Base-by-base conservation (phyloP, 805 yeast genomes). In the Starmerella bacillaris region DNA sequence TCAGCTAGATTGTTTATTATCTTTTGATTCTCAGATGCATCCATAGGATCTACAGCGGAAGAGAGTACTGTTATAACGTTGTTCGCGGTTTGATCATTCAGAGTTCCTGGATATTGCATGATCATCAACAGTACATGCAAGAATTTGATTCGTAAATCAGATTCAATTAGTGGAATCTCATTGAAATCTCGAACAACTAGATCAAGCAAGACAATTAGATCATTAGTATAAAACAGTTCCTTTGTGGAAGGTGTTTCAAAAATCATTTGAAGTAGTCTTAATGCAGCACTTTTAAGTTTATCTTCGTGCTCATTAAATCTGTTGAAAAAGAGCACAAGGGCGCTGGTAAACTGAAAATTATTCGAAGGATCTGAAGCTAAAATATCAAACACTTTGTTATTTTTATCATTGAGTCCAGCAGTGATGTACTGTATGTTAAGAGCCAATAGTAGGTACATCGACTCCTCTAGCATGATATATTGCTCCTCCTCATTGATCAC, bases 341-440 rank as follows among this genome's bases (percentile, higher is more conserved):
- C 68, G 36, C 79, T 79, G 20, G 74, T 70, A 40, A 83, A 74
- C 30, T 64, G 60, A 19, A 64, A 64, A 33, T 66, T 69, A 12
- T 56, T 51, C 11, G 59, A 45, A 19, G 58, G 56, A n/a, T 64
- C 58, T 21, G 56, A 50, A 27, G 65, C 57, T 36, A 84, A 51
- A 3, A 67, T 64, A 4, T 64, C 60, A 47, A 77, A 69, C 2
- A 78, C 75, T 38, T 65, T 67, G 46, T 72, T 68, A 42, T 32
- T 35, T 18, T 16, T 12, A 15, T 27, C 39, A 16, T 36, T 29
- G 16, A 29, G 22, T 20, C 38, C 33, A 11, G 40, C 36, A 27
- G 80, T 75, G 74, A 84, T 70, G 54, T 71, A 84, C 55, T 84
- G 94, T 51, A 84, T 94, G 55, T 84, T 84, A 18, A 84, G 59